These are phyloP conservation scores for Mallotus repandus DNA, from an alignment of 441 rosid species.

Conservation along the genomic window DNA sequence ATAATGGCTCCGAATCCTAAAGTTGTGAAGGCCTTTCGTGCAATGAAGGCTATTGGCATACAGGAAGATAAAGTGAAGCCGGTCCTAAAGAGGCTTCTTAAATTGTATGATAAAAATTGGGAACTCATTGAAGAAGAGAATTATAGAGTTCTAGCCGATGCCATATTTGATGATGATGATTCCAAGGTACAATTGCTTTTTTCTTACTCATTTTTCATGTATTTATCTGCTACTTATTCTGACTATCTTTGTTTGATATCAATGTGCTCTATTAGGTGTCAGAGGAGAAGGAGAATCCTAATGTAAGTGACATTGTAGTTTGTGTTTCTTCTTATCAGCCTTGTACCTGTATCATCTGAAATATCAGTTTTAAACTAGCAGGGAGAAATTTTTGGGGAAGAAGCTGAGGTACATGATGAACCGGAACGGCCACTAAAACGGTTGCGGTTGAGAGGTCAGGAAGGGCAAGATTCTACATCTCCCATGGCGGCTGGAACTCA, in stretches of 20 bases:
- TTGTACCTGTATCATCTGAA: slow-evolving; percentile 9
- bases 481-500: slow-evolving; percentile 24
- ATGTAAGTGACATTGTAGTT: too few species aligned
- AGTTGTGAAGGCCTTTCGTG: slow-evolving; percentile 50
- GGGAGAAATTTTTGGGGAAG: slow-evolving; percentile 50
- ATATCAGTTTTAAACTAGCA: slow-evolving; percentile 25
- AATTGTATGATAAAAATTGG: slow-evolving; percentile 76
- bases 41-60: slow-evolving; percentile 73
- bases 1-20: slow-evolving; percentile 57
- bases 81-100: slow-evolving; percentile 60
- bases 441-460: slow-evolving; percentile 51
- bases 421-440: slow-evolving; percentile 69
- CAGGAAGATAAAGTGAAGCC: slow-evolving; percentile 52
- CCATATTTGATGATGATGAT: slow-evolving; percentile 81
- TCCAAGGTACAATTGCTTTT: slow-evolving; percentile 42
- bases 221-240: slow-evolving; percentile 1
- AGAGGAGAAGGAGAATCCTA: too few species aligned
- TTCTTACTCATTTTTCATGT: slow-evolving; percentile 7
- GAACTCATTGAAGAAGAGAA: slow-evolving; percentile 74
- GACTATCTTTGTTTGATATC: slow-evolving; percentile 20
- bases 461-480: slow-evolving; percentile 30
- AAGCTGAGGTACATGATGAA: slow-evolving; percentile 40
- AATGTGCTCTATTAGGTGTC: not conserved
- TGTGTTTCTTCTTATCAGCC: too few species aligned
- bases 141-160: slow-evolving; percentile 83